Evolutionary conservation across 2,329 filamentous ascomycete genomes (phyloP).

Genomic region (Amauroascus niger): DNA sequence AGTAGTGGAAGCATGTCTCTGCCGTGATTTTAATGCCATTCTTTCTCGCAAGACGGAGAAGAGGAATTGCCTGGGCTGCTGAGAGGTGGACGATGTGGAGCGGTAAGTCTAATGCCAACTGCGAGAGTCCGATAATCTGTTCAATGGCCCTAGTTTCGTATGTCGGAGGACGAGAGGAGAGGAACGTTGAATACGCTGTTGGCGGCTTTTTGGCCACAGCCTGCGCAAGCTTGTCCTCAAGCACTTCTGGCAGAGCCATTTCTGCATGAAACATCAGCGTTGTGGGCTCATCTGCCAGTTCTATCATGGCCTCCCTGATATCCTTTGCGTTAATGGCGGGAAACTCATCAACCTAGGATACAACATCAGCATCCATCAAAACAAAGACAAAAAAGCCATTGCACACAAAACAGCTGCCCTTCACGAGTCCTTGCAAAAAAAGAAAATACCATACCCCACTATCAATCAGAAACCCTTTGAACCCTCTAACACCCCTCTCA

Average conservation of each 20-base stretch:
- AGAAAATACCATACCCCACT: slow-evolving; percentile 61
- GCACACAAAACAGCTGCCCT: no score
- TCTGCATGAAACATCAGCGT: slow-evolving; percentile 99
- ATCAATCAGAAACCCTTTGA: slow-evolving; percentile 96
- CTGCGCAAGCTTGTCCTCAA: slow-evolving; percentile 51
- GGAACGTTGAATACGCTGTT: slow-evolving; percentile 76
- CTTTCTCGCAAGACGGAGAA: slow-evolving; percentile 62
- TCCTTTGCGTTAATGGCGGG: slow-evolving; percentile 76
- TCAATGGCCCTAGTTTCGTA: slow-evolving; percentile 89
- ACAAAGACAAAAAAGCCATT: no score
- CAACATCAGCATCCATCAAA: not conserved
- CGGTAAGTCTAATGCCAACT: slow-evolving; percentile 68
- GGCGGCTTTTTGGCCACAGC: slow-evolving; percentile 50
- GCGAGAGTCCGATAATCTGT: slow-evolving; percentile 72
- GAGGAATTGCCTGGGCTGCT: slow-evolving; percentile 75
- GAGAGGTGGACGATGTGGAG: slow-evolving; percentile 92
- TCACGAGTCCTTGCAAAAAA: no score
- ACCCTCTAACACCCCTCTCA: slow-evolving; percentile 76
- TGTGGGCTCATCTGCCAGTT: slow-evolving; percentile 69
- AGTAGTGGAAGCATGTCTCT: slow-evolving; percentile 93
- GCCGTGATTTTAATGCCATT: slow-evolving; percentile 77
- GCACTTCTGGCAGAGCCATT: slow-evolving; percentile 68
- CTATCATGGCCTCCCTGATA: slow-evolving; percentile 68
- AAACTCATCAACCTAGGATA: slow-evolving; percentile 75
- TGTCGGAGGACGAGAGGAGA: slow-evolving; percentile 75